Evolutionary conservation across 1,284 basidiomycete species (phyloP).

Genomic region (Termitomyces sp.): DNA sequence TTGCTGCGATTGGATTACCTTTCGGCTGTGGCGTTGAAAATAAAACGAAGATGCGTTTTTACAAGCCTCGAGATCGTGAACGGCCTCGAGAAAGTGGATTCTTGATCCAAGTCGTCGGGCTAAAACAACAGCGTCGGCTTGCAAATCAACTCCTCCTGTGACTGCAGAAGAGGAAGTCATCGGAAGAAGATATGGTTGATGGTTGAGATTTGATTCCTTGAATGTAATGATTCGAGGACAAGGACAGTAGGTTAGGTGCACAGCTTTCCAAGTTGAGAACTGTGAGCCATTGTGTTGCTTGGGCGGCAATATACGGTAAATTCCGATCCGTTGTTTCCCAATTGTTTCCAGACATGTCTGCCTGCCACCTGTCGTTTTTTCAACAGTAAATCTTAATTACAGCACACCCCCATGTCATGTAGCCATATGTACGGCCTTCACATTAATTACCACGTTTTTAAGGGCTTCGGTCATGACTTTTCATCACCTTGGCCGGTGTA

Average conservation of each 20-base stretch:
- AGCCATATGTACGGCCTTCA: not conserved
- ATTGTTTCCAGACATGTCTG: conserved; percentile 8
- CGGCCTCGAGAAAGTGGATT: conserved; percentile 20
- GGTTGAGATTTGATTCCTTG: not conserved
- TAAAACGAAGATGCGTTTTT: conserved; percentile 11
- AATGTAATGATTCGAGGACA: conserved; percentile 9
- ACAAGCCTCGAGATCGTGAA: conserved; percentile 19
- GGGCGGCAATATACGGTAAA: conserved; percentile 16
- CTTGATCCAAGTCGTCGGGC: conserved; percentile 20
- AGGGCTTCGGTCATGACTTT: conserved; percentile 19
- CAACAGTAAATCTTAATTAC: conserved; percentile 3
- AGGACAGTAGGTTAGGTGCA: conserved; percentile 12
- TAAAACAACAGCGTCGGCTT: conserved; percentile 19
- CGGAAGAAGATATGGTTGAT: conserved; percentile 4
- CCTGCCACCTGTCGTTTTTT: conserved; percentile 4
- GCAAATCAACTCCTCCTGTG: conserved; percentile 19
- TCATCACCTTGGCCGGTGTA: conserved; percentile 8
- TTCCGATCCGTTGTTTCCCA: conserved; percentile 17
- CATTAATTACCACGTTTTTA: conserved; percentile 3
- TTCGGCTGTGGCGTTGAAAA: conserved; percentile 23
- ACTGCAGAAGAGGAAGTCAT: conserved; percentile 8
- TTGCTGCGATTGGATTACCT: conserved; percentile 17
- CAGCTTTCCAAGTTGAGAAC: conserved; percentile 16
- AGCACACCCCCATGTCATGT: not conserved
- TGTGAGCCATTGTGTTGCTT: conserved; percentile 12